phyloP scores from a whole-genome alignment of 805 yeast genomes.

The Kluyveromyces wickerhamii region DNA sequence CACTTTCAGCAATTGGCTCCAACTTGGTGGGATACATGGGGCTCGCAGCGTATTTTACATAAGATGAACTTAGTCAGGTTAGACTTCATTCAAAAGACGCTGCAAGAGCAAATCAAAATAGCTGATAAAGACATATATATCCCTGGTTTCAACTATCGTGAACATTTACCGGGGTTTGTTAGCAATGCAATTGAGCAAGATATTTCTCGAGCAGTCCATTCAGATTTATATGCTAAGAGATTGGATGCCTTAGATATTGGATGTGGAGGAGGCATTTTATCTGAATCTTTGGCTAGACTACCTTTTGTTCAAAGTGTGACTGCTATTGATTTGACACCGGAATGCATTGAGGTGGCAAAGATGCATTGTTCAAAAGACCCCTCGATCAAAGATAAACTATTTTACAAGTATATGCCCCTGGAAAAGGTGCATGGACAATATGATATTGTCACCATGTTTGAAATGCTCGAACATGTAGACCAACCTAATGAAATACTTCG shows the following conservation, averaged over 20 bases:
- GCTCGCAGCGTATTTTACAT: slow-evolving; percentile 89
- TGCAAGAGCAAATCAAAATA: slow-evolving; percentile 30
- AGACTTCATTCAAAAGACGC: slow-evolving; percentile 70
- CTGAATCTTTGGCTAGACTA: slow-evolving; percentile 81
- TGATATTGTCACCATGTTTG: slow-evolving; percentile 86
- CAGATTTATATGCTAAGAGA: slow-evolving; percentile 26
- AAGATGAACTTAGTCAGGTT: slow-evolving; percentile 86
- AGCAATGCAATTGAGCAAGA: slow-evolving; percentile 49
- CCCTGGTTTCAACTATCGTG: slow-evolving; percentile 64
- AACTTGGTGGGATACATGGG: slow-evolving; percentile 98
- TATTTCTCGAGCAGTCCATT: slow-evolving; percentile 30
- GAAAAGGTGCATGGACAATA: slow-evolving; percentile 48
- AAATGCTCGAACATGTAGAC: slow-evolving; percentile 90
- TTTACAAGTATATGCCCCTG: slow-evolving; percentile 53
- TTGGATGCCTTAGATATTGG: slow-evolving; percentile 77
- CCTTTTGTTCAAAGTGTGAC: slow-evolving; percentile 52
- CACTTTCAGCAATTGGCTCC: slow-evolving; percentile 84
- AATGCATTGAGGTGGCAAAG: slow-evolving; percentile 74
- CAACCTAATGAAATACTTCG: slow-evolving; percentile 65
- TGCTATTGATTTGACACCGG: slow-evolving; percentile 82
- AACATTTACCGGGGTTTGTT: slow-evolving; percentile 55
- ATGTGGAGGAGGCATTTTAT: slow-evolving; percentile 95
- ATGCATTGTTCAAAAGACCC: slow-evolving; percentile 66
- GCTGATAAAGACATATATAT: slow-evolving; percentile 43
- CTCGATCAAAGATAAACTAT: slow-evolving; percentile 41